A percentile compares a stretch with the other conserved stretches of the same genome.
Evolutionary conservation across 2,329 filamentous ascomycete species (phyloP).

Genomic region (Ophiostoma populinum): DNA sequence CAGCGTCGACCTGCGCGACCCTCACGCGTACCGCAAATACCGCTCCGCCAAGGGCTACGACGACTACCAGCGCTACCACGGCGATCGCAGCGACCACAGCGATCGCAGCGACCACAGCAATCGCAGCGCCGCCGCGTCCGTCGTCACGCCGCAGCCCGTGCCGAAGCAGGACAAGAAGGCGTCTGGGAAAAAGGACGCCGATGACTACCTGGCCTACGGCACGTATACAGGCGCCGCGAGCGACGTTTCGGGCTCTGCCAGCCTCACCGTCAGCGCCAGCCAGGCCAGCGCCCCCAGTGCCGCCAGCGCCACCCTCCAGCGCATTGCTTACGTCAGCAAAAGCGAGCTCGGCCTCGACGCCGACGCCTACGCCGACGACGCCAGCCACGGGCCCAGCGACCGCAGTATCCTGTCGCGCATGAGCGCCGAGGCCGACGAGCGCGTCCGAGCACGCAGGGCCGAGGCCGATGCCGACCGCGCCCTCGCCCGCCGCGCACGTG

Average conservation of each 20-base stretch:
- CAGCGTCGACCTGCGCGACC: not conserved
- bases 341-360: not conserved
- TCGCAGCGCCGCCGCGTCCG: too few species aligned
- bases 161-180: not conserved
- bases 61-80: constrained; percentile 1
- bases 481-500: not conserved
- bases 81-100: not conserved
- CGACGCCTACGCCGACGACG: not conserved
- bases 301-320: not conserved
- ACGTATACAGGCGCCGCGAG: too few species aligned
- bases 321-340: not conserved
- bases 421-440: not conserved
- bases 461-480: constrained; percentile 4
- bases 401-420: not conserved
- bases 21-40: not conserved
- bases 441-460: constrained; percentile 1
- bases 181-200: too few species aligned
- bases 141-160: not conserved
- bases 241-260: not conserved
- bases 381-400: not conserved
- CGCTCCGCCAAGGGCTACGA: not conserved
- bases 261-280: too few species aligned
- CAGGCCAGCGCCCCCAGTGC: not conserved
- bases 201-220: constrained; percentile 1
- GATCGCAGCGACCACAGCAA: not conserved